A percentile compares a stretch with the other conserved stretches of the same genome.
These are phyloP conservation scores for Phalaenopsis aphrodite DNA, from an alignment of 106 monocot genomes.

Conservation along the genomic window DNA sequence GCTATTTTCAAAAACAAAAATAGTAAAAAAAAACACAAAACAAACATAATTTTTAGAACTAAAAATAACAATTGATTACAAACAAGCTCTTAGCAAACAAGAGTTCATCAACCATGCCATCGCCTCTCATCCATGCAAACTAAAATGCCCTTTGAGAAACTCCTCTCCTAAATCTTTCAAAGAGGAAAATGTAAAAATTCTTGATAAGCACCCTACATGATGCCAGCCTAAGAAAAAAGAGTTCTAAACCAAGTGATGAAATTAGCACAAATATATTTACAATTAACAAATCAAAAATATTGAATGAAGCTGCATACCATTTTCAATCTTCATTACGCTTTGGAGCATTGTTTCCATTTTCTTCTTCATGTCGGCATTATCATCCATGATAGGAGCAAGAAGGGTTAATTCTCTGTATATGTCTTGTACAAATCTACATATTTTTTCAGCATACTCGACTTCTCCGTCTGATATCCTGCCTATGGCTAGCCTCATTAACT, in stretches of 20 bases:
- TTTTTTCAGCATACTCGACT: conserved; percentile 84
- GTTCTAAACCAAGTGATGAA: not conserved
- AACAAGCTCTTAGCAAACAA: not conserved
- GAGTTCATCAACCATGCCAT: not conserved
- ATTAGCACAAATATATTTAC: not conserved
- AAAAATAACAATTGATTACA: too few relatives aligned
- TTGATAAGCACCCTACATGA: not conserved
- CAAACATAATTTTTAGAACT: too few relatives aligned
- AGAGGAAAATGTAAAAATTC: not conserved
- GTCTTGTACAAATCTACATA: conserved; percentile 74
- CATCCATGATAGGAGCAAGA: conserved; percentile 78
- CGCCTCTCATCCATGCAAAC: not conserved
- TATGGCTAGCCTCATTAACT: conserved; percentile 94
- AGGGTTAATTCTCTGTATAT: conserved; percentile 77
- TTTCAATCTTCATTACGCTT: conserved; percentile 89
- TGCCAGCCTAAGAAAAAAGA: not conserved
- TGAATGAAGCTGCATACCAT: conserved; percentile 39
- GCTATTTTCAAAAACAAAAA: too few relatives aligned
- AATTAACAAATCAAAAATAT: not conserved
- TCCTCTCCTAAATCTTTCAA: not conserved
- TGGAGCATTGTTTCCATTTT: conserved; percentile 98
- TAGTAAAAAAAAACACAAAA: too few relatives aligned
- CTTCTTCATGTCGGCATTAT: conserved; percentile 92
- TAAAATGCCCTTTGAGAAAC: not conserved
- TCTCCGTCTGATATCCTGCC: conserved; percentile 96